Conservation (phyloP, 495 filamentous ascomycete species). For the Antarctomyces pellizariae region DNA sequence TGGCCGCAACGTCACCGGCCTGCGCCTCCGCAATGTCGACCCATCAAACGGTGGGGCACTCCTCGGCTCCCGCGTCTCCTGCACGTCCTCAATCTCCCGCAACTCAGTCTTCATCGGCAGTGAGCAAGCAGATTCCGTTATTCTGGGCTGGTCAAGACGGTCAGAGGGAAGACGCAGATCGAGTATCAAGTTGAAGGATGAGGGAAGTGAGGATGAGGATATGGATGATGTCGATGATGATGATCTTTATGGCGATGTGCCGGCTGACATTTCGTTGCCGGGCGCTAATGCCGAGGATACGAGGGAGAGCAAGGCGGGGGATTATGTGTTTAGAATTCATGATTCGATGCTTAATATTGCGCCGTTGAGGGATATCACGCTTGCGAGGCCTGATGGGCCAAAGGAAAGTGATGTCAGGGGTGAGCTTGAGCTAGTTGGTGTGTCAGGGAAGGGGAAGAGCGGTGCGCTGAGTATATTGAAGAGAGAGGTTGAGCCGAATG, state of each 20-base stretch:
- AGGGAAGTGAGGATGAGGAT: slow-evolving; percentile 36
- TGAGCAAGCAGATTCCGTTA: slow-evolving; percentile 56
- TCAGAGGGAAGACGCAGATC: too few species aligned
- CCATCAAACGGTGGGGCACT: slow-evolving; percentile 33
- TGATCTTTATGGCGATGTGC: slow-evolving; percentile 51
- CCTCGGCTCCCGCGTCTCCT: slow-evolving; percentile 40
- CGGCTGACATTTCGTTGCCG: too few species aligned
- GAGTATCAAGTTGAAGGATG: slow-evolving; percentile 20
- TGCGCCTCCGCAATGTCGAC: slow-evolving; percentile 39
- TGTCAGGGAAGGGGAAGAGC: slow-evolving; percentile 41
- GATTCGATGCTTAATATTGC: slow-evolving; percentile 57
- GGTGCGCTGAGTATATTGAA: slow-evolving; percentile 55
- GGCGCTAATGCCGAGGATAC: slow-evolving; percentile 9
- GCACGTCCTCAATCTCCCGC: slow-evolving; percentile 38
- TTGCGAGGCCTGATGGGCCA: slow-evolving; percentile 28
- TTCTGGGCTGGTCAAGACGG: slow-evolving; percentile 56
- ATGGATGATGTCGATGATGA: slow-evolving; percentile 29
- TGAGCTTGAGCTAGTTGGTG: slow-evolving; percentile 46
- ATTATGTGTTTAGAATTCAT: slow-evolving; percentile 50
- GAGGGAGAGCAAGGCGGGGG: slow-evolving; percentile 22
- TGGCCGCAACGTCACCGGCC: slow-evolving; percentile 77
- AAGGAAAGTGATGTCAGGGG: slow-evolving; percentile 21
- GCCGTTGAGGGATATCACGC: slow-evolving; percentile 46
- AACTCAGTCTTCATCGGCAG: slow-evolving; percentile 69
- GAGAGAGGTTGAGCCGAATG: slow-evolving; percentile 42